Percentiles rank a stretch among this genome's conserved stretches.
phyloP scores from a whole-genome alignment of 768 basidiomycete species.

The Auricularia sp. region DNA sequence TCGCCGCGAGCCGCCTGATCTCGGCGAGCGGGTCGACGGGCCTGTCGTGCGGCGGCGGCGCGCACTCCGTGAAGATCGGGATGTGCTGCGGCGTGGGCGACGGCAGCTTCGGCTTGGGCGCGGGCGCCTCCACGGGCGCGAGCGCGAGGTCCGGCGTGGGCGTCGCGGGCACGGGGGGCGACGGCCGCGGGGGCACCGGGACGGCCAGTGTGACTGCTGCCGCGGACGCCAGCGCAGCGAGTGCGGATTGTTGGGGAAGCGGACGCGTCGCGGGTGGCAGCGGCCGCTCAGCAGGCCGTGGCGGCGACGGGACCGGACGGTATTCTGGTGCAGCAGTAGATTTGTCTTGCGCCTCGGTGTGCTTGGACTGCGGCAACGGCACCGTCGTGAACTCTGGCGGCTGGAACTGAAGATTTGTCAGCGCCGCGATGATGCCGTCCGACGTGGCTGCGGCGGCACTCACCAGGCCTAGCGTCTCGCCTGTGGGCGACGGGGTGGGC shows the following conservation, averaged over 20 bases:
- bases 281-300: too few species aligned
- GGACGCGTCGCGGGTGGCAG: too few species aligned
- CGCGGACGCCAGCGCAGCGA: too few species aligned
- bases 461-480: neutral
- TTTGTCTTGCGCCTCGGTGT: too few species aligned
- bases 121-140: neutral
- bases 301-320: too few species aligned
- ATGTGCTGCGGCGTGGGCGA: neutral
- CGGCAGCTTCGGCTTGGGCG: neutral
- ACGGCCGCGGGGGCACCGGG: neutral
- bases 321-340: too few species aligned
- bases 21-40: neutral
- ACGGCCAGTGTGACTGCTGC: neutral
- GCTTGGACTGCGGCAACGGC: too few species aligned
- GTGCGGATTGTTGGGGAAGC: too few species aligned
- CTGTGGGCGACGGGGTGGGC: neutral
- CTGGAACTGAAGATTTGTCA: too few species aligned
- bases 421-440: too few species aligned
- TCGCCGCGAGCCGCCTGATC: neutral
- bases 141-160: neutral
- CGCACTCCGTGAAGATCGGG: neutral
- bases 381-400: too few species aligned
- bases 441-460: neutral
- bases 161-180: neutral
- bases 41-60: neutral